phyloP scores from a whole-genome alignment of 225 moss, liverwort and hornwort genomes.

The Pseudisothecium myosuroides region DNA sequence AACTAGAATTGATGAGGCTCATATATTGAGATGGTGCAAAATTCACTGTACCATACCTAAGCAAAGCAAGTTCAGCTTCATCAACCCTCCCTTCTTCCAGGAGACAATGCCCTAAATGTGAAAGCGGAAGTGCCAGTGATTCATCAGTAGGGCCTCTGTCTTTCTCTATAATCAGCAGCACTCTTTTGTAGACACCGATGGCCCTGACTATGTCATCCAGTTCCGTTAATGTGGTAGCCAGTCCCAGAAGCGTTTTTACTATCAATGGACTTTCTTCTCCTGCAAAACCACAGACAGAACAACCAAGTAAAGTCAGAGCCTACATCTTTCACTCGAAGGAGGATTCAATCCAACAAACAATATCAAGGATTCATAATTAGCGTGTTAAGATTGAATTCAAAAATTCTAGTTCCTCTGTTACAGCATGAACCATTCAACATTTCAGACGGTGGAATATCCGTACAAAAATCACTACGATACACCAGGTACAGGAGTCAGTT shows the following conservation, averaged over 20 bases:
- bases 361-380: background rate
- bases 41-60: conserved; percentile 21
- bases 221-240: conserved; percentile 58
- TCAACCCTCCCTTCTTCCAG: conserved; percentile 63
- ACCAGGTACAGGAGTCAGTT: background rate
- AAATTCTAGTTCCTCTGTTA: background rate
- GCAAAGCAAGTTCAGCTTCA: conserved; percentile 60
- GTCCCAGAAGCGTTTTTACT: conserved; percentile 55
- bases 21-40: background rate
- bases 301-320: background rate
- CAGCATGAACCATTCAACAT: background rate
- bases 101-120: conserved; percentile 68
- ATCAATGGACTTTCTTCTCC: conserved; percentile 53
- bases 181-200: conserved; percentile 56
- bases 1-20: background rate
- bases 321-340: background rate
- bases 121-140: conserved; percentile 56
- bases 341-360: background rate
- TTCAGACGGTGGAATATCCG: background rate
- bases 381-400: background rate
- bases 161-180: conserved; percentile 48
- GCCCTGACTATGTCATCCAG: conserved; percentile 48
- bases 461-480: background rate
- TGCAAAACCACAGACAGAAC: conserved; percentile 1
- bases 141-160: conserved; percentile 47